A percentile compares a stretch with the other conserved stretches of the same genome.
Evolutionary conservation across 768 basidiomycete species (phyloP).

Genomic region (Mycena sanguinolenta): DNA sequence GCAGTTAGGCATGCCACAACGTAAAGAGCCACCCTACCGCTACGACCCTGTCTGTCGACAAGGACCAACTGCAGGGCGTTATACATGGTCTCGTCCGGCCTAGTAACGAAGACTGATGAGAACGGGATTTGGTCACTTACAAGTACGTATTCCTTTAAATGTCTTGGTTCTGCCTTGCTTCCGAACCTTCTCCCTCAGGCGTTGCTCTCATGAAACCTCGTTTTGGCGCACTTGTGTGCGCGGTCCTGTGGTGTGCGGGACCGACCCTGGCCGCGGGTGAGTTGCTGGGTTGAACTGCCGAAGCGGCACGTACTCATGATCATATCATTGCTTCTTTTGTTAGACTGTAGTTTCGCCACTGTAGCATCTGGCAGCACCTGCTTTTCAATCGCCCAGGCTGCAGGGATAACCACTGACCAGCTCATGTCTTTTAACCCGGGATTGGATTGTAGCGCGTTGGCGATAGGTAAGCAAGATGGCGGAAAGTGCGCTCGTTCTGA

Average conservation of each 20-base stretch:
- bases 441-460: slow-evolving; percentile 27
- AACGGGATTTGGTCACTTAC: too few species aligned
- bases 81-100: too few species aligned
- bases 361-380: neutral
- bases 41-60: too few species aligned
- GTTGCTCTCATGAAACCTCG: neutral
- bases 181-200: too few species aligned
- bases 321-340: neutral
- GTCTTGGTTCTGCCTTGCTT: too few species aligned
- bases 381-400: slow-evolving; percentile 13
- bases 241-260: neutral
- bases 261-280: slow-evolving; percentile 2
- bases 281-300: neutral
- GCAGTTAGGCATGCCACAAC: too few species aligned
- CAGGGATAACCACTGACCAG: slow-evolving; percentile 30
- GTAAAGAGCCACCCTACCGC: too few species aligned
- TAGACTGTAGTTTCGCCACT: neutral
- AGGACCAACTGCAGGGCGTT: too few species aligned
- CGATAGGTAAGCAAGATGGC: slow-evolving; percentile 31
- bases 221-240: neutral
- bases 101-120: too few species aligned
- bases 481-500: too few species aligned
- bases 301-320: neutral
- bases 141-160: too few species aligned
- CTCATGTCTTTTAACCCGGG: slow-evolving; percentile 36